Percentiles rank a stretch among this genome's conserved stretches.
phyloP scores from a whole-genome alignment of 495 filamentous ascomycete genomes.

The Aspergillus avenaceus region DNA sequence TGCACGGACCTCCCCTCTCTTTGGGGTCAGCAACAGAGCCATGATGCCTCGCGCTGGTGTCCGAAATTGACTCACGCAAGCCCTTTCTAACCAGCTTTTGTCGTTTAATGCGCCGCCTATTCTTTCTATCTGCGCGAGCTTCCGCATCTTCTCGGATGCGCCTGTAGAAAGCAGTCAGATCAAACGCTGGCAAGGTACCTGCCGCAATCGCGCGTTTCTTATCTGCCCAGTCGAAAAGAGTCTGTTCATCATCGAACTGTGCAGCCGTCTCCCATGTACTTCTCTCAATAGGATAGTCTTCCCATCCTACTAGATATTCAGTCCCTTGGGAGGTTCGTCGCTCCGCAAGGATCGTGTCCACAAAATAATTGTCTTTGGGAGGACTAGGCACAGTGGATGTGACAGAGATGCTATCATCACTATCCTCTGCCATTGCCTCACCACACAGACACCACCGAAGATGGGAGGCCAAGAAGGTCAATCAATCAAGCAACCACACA shows the following conservation, averaged over 20 bases:
- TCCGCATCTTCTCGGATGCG: background rate
- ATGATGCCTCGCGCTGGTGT: background rate
- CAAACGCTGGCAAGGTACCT: conserved; percentile 41
- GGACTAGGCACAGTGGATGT: conserved; percentile 52
- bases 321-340: conserved; percentile 27
- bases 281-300: conserved; percentile 51
- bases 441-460: background rate
- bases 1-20: background rate
- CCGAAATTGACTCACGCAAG: background rate
- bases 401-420: conserved; percentile 58
- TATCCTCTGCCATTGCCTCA: conserved; percentile 20
- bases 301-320: conserved; percentile 65
- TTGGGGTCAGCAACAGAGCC: background rate
- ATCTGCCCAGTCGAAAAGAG: conserved; percentile 50
- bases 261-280: conserved; percentile 63
- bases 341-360: conserved; percentile 50
- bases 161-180: conserved; percentile 36
- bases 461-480: background rate
- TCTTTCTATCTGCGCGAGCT: conserved; percentile 38
- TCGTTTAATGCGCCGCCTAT: conserved; percentile 44
- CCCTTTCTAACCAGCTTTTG: conserved; percentile 15
- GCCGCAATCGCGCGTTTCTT: conserved; percentile 40
- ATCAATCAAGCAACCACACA: too few relatives aligned
- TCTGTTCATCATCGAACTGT: conserved; percentile 44
- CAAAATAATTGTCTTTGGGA: conserved; percentile 32